Percentiles rank a stretch among this genome's conserved stretches.
Conservation (phyloP, 306 rosid genomes). For the Senna siamea region DNA sequence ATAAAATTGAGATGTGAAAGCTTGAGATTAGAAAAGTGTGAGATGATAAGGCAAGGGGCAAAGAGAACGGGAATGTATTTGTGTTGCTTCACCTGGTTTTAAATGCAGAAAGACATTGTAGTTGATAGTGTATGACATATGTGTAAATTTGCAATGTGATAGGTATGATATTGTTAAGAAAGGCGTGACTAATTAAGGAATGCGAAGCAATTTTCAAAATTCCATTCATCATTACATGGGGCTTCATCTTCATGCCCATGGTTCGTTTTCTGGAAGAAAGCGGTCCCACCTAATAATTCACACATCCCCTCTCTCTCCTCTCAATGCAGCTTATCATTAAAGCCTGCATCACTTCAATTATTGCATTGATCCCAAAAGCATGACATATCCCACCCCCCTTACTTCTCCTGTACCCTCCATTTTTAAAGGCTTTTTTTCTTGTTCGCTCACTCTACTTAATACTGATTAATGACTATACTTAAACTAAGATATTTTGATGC, state of each 20-base stretch:
- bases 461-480: no score
- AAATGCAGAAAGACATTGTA: no score
- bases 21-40: no score
- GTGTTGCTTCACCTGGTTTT: neutral
- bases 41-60: neutral
- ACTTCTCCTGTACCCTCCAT: conserved; percentile 46
- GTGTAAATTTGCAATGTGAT: no score
- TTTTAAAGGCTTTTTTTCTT: no score
- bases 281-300: conserved; percentile 62
- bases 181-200: no score
- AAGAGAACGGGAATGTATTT: neutral
- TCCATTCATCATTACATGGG: conserved; percentile 32
- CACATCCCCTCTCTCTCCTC: conserved; percentile 27
- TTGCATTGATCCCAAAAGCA: conserved; percentile 94
- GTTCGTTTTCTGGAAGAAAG: conserved; percentile 28
- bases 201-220: conserved; percentile 20
- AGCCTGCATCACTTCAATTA: conserved; percentile 94
- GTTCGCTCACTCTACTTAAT: no score
- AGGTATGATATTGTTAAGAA: no score
- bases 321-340: conserved; percentile 65
- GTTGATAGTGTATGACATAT: no score
- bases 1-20: no score
- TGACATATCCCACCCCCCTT: conserved; percentile 73
- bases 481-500: no score
- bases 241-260: conserved; percentile 26